These are phyloP conservation scores for Aureobasidium namibiae DNA, from an alignment of 2,329 filamentous ascomycete species.

Conservation along the genomic window DNA sequence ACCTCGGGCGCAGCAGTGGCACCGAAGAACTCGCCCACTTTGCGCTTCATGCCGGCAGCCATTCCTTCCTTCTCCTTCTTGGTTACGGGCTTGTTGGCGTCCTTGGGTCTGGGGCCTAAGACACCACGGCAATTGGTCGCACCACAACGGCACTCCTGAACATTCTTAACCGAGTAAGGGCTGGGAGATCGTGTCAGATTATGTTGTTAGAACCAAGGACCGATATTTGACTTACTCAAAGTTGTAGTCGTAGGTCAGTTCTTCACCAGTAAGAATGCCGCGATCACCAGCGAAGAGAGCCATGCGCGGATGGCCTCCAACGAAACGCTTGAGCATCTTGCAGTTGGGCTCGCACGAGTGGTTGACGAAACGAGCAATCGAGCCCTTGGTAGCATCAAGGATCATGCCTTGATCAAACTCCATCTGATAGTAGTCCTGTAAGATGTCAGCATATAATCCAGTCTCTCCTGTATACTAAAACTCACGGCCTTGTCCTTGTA, in stretches of 20 bases:
- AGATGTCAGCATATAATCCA: not conserved
- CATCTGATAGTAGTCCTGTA: constrained; percentile 94
- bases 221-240: constrained; percentile 51
- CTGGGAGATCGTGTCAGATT: constrained; percentile 22
- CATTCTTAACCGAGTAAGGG: constrained; percentile 53
- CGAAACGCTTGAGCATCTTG: constrained; percentile 92
- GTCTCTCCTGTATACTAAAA: constrained; percentile 1
- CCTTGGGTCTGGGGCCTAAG: constrained; percentile 48
- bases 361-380: constrained; percentile 95
- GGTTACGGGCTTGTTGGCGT: constrained; percentile 28
- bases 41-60: constrained; percentile 14
- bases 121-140: constrained; percentile 51
- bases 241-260: constrained; percentile 89
- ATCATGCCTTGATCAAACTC: constrained; percentile 98
- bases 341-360: constrained; percentile 96
- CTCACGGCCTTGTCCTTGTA: constrained; percentile 90
- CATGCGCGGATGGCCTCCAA: constrained; percentile 89
- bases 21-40: constrained; percentile 7
- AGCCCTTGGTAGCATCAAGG: constrained; percentile 91
- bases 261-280: constrained; percentile 89
- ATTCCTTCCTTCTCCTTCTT: constrained; percentile 14
- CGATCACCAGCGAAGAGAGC: constrained; percentile 86
- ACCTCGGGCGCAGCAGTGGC: not conserved
- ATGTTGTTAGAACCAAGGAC: not conserved
- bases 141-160: constrained; percentile 54